Percentiles rank a stretch among this genome's conserved stretches.
These are phyloP conservation scores for Cicer arietinum DNA, from an alignment of 306 rosid genomes.

Conservation along the genomic window DNA sequence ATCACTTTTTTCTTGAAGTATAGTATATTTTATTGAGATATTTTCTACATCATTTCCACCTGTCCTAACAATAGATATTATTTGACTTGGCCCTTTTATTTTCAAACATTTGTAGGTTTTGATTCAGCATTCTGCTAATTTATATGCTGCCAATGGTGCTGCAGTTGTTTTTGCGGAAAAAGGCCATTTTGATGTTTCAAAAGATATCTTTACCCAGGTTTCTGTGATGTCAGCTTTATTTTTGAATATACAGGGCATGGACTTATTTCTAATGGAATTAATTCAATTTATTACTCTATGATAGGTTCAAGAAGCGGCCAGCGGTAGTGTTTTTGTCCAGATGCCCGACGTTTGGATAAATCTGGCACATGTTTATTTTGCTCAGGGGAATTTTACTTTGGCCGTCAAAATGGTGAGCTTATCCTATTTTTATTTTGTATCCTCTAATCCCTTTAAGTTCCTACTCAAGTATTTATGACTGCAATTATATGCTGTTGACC, in stretches of 20 bases:
- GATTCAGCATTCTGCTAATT: constrained; percentile 87
- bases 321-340: constrained; percentile 98
- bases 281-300: constrained; percentile 45
- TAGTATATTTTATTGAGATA: neutral
- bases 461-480: constrained; percentile 30
- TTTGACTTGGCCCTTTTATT: constrained; percentile 25
- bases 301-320: constrained; percentile 99
- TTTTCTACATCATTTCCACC: constrained; percentile 12
- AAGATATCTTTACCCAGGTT: constrained; percentile 87
- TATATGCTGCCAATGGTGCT: constrained; percentile 99
- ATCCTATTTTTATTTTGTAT: constrained; percentile 34
- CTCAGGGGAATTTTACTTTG: constrained; percentile 91
- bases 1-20: constrained; percentile 20
- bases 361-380: constrained; percentile 97
- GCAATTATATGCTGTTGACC: constrained; percentile 44
- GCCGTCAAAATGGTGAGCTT: constrained; percentile 92
- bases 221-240: constrained; percentile 39
- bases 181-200: constrained; percentile 98
- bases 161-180: constrained; percentile 96
- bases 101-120: constrained; percentile 68
- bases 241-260: constrained; percentile 32
- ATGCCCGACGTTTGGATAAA: constrained; percentile 99
- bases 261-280: constrained; percentile 39
- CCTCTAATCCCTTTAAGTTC: constrained; percentile 26
- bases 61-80: constrained; percentile 33